Base-by-base conservation (phyloP, 768 basidiomycete genomes). In the Suillus luteus region DNA sequence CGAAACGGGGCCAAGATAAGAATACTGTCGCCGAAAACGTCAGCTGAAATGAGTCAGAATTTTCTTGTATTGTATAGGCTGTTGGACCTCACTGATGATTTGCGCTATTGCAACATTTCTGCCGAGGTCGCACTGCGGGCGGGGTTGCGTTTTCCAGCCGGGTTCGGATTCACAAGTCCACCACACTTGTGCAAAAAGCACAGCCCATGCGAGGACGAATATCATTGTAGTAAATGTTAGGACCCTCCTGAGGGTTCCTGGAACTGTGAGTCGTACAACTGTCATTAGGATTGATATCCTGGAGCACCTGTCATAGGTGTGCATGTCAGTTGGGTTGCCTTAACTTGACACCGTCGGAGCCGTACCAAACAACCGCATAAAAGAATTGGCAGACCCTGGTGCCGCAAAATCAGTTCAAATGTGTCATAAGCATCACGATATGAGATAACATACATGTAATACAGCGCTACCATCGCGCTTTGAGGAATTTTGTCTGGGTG, bases 1-100 rank as follows among this genome's bases (percentile, higher is more conserved):
- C 79, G 74, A 2, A 85, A 60, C 0, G 86, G 86, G 0, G 81
- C 74, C 10, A 74, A 52, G 40, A 86, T 76, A 52, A 86, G 78
- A 27, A 83, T 71, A n/a, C 74, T 27, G 65, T 85, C 85, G 0
- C 84, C 77, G 15, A 83, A 4, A 10, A 80, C 69, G 64, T 86
- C 85, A 58, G 85, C 84, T 86, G 60, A 31, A 68, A 61, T 4
- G 31, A 17, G 65, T 51, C 49, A 51, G 49, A 51, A 27, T 10
- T 31, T 31, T 9, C 17, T 10, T 17, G 49, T 27, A 17, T 31
- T 9, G 27, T 51, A 49, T 31, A 3, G 8, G 4, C 9, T 9
- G 27, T 31, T 19, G 1, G 9, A 8, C 3, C 27, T 51, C 27
- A 51, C 49, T 51, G 27, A 51, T 51, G 17, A 51, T 51, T 15